Evolutionary conservation across 352 stramenopile genomes (phyloP), one percentile per base, ranked within the genome.

Genomic region (Phytophthora brassicae): DNA sequence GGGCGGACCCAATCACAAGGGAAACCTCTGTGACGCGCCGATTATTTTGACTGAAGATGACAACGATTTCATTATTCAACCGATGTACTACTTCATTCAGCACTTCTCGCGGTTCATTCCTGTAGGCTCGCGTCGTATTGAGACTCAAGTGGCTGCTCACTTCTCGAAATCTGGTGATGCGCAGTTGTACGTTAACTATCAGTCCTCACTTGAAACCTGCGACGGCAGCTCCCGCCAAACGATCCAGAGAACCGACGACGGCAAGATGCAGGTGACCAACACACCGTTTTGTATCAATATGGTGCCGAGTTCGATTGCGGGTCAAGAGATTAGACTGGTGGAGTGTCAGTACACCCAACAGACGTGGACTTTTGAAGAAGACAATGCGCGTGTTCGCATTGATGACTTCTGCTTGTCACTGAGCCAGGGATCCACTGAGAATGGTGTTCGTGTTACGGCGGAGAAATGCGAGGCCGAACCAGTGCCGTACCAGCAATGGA

Each of bases 1-100:
- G 7, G 92, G 92, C 19, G 92, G 92, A 1, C 90, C 92, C 6
- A 98, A 97, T 75, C 88, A 97, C 74, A 58, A 88, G 57, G 72
- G 72, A 38, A 94, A 94, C 70, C 72, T 78, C 28, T 89, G 80
- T 44, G 74, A 82, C 22, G 68, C 72, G 2, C 72, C 72, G 16
- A 57, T 65, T 36, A 44, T 44, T 14, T 23, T 44, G 38, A 44
- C 3, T 14, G 38, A 44, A 17, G 38, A 44, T 5, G 38, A 17
- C 38, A 44, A 7, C 38, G 38, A 44, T 19, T 13, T 44, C 13
- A 38, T 68, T 35, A 62, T 95, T 13, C 85, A 97, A 59, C 87
- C 88, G 0, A 91, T 95, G 77, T 97, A 86, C 66, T 94, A 96
- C 68, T 93, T 92, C 54, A 89, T 97, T 60, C 84, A 91, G 59